Base-by-base conservation (phyloP, 805 yeast genomes). In the Barnettozyma vustinii region DNA sequence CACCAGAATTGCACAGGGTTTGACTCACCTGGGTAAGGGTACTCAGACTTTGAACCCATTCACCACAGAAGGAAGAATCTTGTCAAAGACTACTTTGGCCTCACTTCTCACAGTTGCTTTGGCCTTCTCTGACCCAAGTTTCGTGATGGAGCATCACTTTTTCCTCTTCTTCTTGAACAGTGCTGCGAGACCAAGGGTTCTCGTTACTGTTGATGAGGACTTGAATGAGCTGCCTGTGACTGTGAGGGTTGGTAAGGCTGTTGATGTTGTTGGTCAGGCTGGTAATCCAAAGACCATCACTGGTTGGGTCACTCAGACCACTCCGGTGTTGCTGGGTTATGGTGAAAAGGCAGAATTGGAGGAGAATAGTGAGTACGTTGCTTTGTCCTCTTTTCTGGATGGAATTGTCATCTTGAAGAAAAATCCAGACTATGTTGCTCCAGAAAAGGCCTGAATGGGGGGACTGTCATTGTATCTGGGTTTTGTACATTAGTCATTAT, bases 241-340 rank as follows among this genome's bases (percentile, higher is more conserved):
- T 57, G 99, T 94, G 9, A 80, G 99, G 64, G 98, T 94, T 27
- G 99, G 99, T 54, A 97, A 92, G 71, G 98, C 99, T 7, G 98
- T 94, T 26, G 99, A 94, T 65, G 89, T 91, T 37, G 98, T 94
- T 53, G 99, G 99, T 32, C 98, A 92, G 68, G 99, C 98, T 0
- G 99, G 99, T 72, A 89, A 88, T 59, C 99, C 99, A 44, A 94
- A 94, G 75, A 91, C 97, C 12, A 94, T 94, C 43, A 94, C 99
- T 4, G 99, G 99, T 35, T 94, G 99, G 99, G 98, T 94, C 19
- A 94, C 99, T 1, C 99, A 94, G 63, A 87, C 94, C 5, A 94
- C 99, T 0, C 99, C 99, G 0, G 99, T 94, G 19, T 73, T 94
- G 58, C 75, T 94, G 49, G 91, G 94, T 37, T 83, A 83, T 58